Conservation (phyloP, 108 stramenopile genomes). For the Epipyxis sp. region DNA sequence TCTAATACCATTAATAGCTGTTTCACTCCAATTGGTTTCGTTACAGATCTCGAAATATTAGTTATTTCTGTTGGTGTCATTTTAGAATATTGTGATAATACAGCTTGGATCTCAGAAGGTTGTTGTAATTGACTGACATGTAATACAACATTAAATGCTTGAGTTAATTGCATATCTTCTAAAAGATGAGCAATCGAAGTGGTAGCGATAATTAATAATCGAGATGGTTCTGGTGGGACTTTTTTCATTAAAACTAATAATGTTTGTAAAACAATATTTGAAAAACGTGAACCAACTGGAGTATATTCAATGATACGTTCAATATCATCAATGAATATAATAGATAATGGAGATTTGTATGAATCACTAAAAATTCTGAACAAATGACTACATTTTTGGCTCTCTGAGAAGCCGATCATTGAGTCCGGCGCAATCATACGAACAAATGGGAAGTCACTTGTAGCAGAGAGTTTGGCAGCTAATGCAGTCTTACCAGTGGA, state of each 20-base stretch:
- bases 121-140: constrained; percentile 75
- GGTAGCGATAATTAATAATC: constrained; percentile 84
- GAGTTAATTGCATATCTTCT: constrained; percentile 81
- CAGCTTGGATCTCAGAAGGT: constrained; percentile 72
- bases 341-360: constrained; percentile 88
- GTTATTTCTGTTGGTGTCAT: constrained; percentile 42
- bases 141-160: constrained; percentile 84
- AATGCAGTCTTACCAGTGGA: constrained; percentile 93
- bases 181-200: constrained; percentile 77
- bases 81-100: constrained; percentile 49
- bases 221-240: constrained; percentile 67
- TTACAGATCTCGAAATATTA: constrained; percentile 77
- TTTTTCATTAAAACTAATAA: constrained; percentile 93
- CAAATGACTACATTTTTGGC: constrained; percentile 76
- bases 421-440: constrained; percentile 92
- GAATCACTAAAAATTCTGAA: constrained; percentile 93
- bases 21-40: constrained; percentile 93
- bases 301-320: constrained; percentile 97
- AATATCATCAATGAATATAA: constrained; percentile 96
- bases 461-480: constrained; percentile 86
- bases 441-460: constrained; percentile 87
- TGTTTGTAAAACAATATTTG: constrained; percentile 93
- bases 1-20: constrained; percentile 67
- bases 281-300: constrained; percentile 90
- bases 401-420: constrained; percentile 80